Percentiles rank a stretch among this genome's conserved stretches.
phyloP scores from a whole-genome alignment of 2,329 filamentous ascomycete species.

The Colletotrichum eremochloae region DNA sequence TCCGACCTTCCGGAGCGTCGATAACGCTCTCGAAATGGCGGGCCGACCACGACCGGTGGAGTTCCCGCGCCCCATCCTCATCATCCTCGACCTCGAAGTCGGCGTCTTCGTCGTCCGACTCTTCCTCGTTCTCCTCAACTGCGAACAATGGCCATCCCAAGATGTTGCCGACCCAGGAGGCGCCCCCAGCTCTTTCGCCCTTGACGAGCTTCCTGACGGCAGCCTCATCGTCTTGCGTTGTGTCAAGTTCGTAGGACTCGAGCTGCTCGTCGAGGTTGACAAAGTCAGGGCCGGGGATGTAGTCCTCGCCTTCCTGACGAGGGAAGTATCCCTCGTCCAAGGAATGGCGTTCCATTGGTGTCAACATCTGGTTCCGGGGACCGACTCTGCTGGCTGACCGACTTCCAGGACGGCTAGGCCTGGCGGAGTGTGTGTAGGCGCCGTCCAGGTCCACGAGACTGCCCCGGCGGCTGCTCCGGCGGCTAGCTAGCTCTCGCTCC shows the following conservation, averaged over 20 bases:
- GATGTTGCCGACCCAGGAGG: constrained; percentile 70
- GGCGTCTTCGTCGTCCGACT: constrained; percentile 58
- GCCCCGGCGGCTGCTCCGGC: constrained; percentile 61
- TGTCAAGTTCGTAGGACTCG: constrained; percentile 66
- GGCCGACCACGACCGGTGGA: constrained; percentile 51
- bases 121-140: constrained; percentile 71
- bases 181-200: constrained; percentile 64
- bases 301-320: constrained; percentile 50
- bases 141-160: constrained; percentile 73
- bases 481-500: constrained; percentile 64
- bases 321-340: constrained; percentile 61
- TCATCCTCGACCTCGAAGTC: constrained; percentile 49
- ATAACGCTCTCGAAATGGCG: constrained; percentile 58
- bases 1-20: constrained; percentile 57
- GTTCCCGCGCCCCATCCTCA: constrained; percentile 46
- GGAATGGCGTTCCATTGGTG: constrained; percentile 56
- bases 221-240: constrained; percentile 68
- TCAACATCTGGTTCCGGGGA: constrained; percentile 59
- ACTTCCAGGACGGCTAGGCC: constrained; percentile 55
- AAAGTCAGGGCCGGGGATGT: constrained; percentile 70
- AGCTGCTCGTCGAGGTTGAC: constrained; percentile 72
- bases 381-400: constrained; percentile 63
- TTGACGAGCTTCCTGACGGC: constrained; percentile 69
- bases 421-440: constrained; percentile 43
- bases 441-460: constrained; percentile 59